These are phyloP conservation scores for Acanthamoeba healyi DNA, from an alignment of 208 protist species.

Conservation along the genomic window DNA sequence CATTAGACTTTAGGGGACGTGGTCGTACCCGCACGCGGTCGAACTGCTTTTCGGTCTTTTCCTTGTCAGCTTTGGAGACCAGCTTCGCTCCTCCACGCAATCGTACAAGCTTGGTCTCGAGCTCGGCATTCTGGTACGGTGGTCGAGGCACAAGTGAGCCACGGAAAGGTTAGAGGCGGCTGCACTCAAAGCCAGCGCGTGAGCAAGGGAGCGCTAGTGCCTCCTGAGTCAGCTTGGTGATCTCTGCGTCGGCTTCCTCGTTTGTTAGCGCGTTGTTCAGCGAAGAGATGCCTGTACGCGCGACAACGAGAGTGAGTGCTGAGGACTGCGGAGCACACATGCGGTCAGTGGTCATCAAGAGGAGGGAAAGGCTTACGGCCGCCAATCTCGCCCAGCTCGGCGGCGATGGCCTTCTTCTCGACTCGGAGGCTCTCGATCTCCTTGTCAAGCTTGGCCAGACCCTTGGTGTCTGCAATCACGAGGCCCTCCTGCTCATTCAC, in stretches of 20 bases:
- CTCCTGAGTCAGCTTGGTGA: constrained; percentile 10
- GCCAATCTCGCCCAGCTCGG: constrained; percentile 34
- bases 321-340: too few species aligned
- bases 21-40: constrained; percentile 22
- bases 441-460: constrained; percentile 46
- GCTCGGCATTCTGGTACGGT: constrained; percentile 2
- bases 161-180: background rate
- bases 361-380: background rate
- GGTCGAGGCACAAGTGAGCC: background rate
- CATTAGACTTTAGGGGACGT: too few species aligned
- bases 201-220: too few species aligned
- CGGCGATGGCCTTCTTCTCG: constrained; percentile 4
- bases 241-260: constrained; percentile 39
- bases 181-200: too few species aligned
- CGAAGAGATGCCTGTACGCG: constrained; percentile 66
- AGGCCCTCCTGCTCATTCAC: constrained; percentile 37
- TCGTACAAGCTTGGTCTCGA: constrained; percentile 18
- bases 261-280: constrained; percentile 43
- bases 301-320: background rate
- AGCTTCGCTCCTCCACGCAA: constrained; percentile 55
- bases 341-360: background rate
- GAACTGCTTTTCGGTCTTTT: constrained; percentile 47
- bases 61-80: constrained; percentile 64
- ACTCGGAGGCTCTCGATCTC: constrained; percentile 6
- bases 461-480: constrained; percentile 12